Evolutionary conservation across 192 early-diverging fungal genomes (phyloP).

Genomic region (Phlyctochytrium planicorne): DNA sequence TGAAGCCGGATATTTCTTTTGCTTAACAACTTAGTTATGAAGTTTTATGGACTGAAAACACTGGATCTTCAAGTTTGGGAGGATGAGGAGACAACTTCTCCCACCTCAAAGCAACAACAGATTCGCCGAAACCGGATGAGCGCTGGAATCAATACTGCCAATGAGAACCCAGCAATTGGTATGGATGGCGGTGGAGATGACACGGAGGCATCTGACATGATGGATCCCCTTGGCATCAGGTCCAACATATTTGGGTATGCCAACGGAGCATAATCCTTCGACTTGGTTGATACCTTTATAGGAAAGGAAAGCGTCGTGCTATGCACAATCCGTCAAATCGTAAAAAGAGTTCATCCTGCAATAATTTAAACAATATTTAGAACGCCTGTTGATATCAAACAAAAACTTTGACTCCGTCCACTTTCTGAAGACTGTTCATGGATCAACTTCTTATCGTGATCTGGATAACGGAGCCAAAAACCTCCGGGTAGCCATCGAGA

Average conservation of each 20-base stretch:
- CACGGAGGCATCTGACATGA: conserved; percentile 29
- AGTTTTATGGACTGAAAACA: conserved; percentile 41
- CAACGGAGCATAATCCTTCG: background rate
- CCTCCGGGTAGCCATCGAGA: conserved; percentile 70
- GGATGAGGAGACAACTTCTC: conserved; percentile 12
- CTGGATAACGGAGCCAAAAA: conserved; percentile 72
- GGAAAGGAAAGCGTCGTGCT: conserved; percentile 18
- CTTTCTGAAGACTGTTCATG: conserved; percentile 83
- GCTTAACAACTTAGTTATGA: no score
- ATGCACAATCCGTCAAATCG: conserved; percentile 16
- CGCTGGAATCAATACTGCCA: background rate
- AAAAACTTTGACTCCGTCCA: conserved; percentile 64
- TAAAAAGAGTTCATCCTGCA: background rate
- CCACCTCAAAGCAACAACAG: background rate
- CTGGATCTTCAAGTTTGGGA: conserved; percentile 42
- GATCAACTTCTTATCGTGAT: conserved; percentile 80
- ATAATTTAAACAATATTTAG: background rate
- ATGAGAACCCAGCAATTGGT: background rate
- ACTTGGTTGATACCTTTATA: background rate
- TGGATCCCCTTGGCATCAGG: conserved; percentile 47
- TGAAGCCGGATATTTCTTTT: no score
- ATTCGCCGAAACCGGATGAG: background rate
- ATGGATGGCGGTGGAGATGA: conserved; percentile 1
- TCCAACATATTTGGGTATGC: conserved; percentile 38
- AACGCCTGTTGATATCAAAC: conserved; percentile 49